Base-by-base conservation (phyloP, 2,329 filamentous ascomycete species). In the Diaporthe helianthi region DNA sequence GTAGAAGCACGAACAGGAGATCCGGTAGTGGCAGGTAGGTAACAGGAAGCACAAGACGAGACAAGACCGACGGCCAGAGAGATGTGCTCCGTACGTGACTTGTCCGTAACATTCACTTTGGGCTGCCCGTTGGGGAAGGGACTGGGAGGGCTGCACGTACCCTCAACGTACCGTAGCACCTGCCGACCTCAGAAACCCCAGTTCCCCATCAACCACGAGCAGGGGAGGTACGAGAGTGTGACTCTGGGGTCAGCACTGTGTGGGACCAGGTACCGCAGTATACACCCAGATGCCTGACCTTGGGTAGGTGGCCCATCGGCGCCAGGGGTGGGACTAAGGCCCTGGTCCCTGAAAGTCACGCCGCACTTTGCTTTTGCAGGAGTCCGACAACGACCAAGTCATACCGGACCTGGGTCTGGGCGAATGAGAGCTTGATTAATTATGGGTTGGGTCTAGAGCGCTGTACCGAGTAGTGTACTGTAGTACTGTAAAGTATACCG, bases 1-100 rank as follows among this genome's bases (percentile, higher is more conserved):
- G 65, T 58, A 67, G 65, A 67, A 58, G 65, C 65, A 67, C 65
- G n/a, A 52, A 67, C 65, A 67, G 15, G 41, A 46, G 31, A 41
- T 58, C 26, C 36, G 36, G 54, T 58, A 38, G 33, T 17, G 36
- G 51, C n/a, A 55, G 52, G n/a, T n/a, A n/a, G n/a, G n/a, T 26
- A 53, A 17, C 36, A 54, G 41, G 12, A 2, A 46, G 55, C 22
- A 60, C 52, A 36, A 22, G 44, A 60, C 38, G 26, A 29, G 55
- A 60, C 54, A 31, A 29, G 36, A 60, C 24, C 12, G 31, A 38
- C 12, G 15, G 36, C 12, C 15, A 13, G 36, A 13, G 6, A 36
- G 10, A n/a, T n/a, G n/a, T n/a, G n/a, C n/a, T n/a, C n/a, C n/a
- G 33, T 12, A 13, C n/a, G 58, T 24, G 58, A 63, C 58, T 49